Conservation (phyloP, 176 grass and related monocot species). For the Metroxylon sagu region DNA sequence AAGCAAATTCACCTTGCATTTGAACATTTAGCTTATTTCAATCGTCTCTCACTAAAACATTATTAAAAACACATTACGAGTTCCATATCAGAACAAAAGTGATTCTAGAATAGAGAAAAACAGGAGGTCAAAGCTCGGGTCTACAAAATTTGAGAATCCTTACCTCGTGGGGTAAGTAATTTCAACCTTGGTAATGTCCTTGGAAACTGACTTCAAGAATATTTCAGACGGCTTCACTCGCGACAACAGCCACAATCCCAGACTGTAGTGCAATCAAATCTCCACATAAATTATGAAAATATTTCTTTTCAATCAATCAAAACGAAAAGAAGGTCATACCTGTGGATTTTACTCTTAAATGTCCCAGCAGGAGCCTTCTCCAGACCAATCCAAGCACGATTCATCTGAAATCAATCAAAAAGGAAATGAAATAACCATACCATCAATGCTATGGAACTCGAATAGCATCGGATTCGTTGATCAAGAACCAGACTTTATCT, state of each 20-base stretch:
- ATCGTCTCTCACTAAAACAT: too few relatives aligned
- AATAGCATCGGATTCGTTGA: slow-evolving; percentile 1
- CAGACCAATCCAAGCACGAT: slow-evolving; percentile 61
- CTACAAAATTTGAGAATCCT: background rate
- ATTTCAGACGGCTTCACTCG: slow-evolving; percentile 75
- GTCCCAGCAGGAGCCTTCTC: slow-evolving; percentile 74
- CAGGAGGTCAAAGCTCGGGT: too few relatives aligned
- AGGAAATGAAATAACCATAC: background rate
- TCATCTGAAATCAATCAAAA: slow-evolving; percentile 46
- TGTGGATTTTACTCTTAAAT: slow-evolving; percentile 78
- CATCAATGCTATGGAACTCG: background rate
- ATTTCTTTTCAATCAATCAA: too few relatives aligned
- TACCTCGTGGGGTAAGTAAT: slow-evolving; percentile 72
- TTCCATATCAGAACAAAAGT: too few relatives aligned
- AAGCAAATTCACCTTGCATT: too few relatives aligned
- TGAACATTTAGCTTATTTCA: too few relatives aligned
- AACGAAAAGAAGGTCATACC: slow-evolving; percentile 2
- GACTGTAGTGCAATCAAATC: slow-evolving; percentile 31
- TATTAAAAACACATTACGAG: too few relatives aligned
- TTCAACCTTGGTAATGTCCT: slow-evolving; percentile 61
- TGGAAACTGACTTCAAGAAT: slow-evolving; percentile 77
- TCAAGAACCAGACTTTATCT: slow-evolving; percentile 38
- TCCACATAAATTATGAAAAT: too few relatives aligned
- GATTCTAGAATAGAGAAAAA: too few relatives aligned
- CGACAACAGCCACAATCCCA: slow-evolving; percentile 75